Evolutionary conservation across 1,284 basidiomycete species (phyloP), one percentile per base, ranked within the genome.

Genomic region (Phenoliferia sp.): DNA sequence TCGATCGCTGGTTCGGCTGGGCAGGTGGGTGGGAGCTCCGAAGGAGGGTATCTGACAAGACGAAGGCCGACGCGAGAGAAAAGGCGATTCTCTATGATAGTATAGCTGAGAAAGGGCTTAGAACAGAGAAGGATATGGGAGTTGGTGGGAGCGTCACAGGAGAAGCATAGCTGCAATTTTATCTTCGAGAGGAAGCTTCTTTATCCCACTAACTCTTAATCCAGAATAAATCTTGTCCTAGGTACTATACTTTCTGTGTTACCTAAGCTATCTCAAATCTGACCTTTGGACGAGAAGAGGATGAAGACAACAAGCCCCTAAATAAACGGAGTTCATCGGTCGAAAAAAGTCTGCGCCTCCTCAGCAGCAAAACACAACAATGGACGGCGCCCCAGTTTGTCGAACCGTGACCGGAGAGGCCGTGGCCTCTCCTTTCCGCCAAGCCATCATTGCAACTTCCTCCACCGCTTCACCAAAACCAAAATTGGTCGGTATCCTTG

Each of bases 401-500:
- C 22, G 55, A 31, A 64, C 67, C 22, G 50, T 65, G 26, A 63
- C 68, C 6, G 72, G 72, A 31, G 72, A 72, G 57, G 59, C 67
- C 32, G 67, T 73, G 28, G 72, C 72, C 58, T 64, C 61, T 44
- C 72, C 72, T 9, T 73, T 73, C 68, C 63, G 70, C 6, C 39
- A 62, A 9, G 66, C 57, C 39, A 68, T 73, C 60, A 48, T 54
- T 17, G n/a, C 35, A 32, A 61, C 65, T 26, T 68, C 66, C 32
- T 33, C 66, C 10, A 31, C 44, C n/a, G 66, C 71, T 22, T 28
- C 44, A 31, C 63, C 64, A 16, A 59, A 58, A 44, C 91, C 93
- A 6, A 91, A 88, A 77, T 84, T 99, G 31, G 88, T 98, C 64
- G 95, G 94, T 12, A 96, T 98, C 74, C 84, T 99, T 32, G 89